phyloP scores from a whole-genome alignment of 768 basidiomycete species.

The Cubamyces lactineus region DNA sequence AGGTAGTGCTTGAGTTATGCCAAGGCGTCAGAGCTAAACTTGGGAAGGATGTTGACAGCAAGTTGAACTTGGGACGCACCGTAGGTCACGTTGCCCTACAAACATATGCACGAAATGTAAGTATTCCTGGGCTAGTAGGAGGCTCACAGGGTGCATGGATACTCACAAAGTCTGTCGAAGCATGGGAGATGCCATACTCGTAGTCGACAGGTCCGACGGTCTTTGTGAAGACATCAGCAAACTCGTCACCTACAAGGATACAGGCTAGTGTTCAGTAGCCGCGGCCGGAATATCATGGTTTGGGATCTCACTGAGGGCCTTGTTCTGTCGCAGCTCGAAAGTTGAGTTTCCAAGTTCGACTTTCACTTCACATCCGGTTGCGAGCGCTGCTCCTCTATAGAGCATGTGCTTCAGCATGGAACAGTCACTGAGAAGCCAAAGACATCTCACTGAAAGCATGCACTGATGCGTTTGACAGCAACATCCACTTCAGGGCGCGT shows the following conservation, averaged over 20 bases:
- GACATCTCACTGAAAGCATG: slow-evolving; percentile 68
- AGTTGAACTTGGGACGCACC: slow-evolving; percentile 42
- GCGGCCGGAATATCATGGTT: background rate
- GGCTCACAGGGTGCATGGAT: too few relatives aligned
- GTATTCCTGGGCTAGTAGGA: background rate
- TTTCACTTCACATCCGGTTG: slow-evolving; percentile 63
- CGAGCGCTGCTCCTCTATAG: slow-evolving; percentile 65
- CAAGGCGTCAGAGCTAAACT: background rate
- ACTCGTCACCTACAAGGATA: slow-evolving; percentile 55
- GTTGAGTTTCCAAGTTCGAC: slow-evolving; percentile 41
- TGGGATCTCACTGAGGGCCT: slow-evolving; percentile 50
- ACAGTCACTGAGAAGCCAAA: background rate
- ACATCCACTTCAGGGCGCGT: slow-evolving; percentile 61
- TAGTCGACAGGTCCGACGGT: slow-evolving; percentile 67
- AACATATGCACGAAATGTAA: background rate
- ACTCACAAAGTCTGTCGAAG: slow-evolving; percentile 85
- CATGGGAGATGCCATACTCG: slow-evolving; percentile 66
- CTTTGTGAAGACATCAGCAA: slow-evolving; percentile 60
- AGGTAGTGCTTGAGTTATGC: slow-evolving; percentile 50
- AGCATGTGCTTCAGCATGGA: background rate
- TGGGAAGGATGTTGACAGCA: background rate
- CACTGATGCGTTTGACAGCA: slow-evolving; percentile 59
- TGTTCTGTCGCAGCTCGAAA: slow-evolving; percentile 71
- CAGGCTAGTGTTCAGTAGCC: background rate
- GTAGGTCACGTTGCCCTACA: slow-evolving; percentile 75